A percentile compares a stretch with the other conserved stretches of the same genome.
Evolutionary conservation across 2,329 filamentous ascomycete species (phyloP).

Genomic region (Chrysoporthe austroafricana): DNA sequence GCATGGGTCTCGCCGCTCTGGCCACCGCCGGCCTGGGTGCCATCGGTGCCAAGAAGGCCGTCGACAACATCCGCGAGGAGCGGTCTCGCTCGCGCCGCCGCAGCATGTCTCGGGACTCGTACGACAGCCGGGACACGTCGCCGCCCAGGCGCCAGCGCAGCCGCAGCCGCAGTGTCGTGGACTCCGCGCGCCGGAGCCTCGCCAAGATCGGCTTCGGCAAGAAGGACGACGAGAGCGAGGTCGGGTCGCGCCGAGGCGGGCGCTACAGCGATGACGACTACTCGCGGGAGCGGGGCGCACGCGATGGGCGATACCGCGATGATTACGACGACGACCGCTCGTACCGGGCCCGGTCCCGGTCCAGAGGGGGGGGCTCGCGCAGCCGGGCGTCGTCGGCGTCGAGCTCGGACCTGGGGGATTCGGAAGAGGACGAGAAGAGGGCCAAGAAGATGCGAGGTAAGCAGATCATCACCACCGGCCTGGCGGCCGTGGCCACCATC

Average conservation of each 20-base stretch:
- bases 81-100: slow-evolving; percentile 57
- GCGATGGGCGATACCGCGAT: slow-evolving; percentile 41
- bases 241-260: slow-evolving; percentile 33
- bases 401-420: slow-evolving; percentile 61
- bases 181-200: slow-evolving; percentile 62
- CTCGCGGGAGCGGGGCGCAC: slow-evolving; percentile 46
- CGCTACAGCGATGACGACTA: slow-evolving; percentile 50
- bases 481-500: slow-evolving; percentile 63
- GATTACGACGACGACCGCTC: slow-evolving; percentile 53
- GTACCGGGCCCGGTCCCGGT: slow-evolving; percentile 44
- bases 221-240: slow-evolving; percentile 40
- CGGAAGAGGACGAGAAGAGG: slow-evolving; percentile 58
- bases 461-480: slow-evolving; percentile 60
- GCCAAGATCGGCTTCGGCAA: slow-evolving; percentile 65
- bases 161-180: slow-evolving; percentile 69
- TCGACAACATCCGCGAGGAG: slow-evolving; percentile 44
- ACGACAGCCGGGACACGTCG: slow-evolving; percentile 47
- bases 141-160: slow-evolving; percentile 50
- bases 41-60: slow-evolving; percentile 63
- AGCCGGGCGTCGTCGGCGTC: slow-evolving; percentile 48
- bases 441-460: slow-evolving; percentile 65
- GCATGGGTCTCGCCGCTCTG: slow-evolving; percentile 61
- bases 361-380: slow-evolving; percentile 40
- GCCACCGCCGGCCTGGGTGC: slow-evolving; percentile 66
- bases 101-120: slow-evolving; percentile 42